Percentiles rank a stretch among this genome's conserved stretches.
Evolutionary conservation across 176 grass and related monocot genomes (phyloP).

Genomic region (Pontederia crassipes): DNA sequence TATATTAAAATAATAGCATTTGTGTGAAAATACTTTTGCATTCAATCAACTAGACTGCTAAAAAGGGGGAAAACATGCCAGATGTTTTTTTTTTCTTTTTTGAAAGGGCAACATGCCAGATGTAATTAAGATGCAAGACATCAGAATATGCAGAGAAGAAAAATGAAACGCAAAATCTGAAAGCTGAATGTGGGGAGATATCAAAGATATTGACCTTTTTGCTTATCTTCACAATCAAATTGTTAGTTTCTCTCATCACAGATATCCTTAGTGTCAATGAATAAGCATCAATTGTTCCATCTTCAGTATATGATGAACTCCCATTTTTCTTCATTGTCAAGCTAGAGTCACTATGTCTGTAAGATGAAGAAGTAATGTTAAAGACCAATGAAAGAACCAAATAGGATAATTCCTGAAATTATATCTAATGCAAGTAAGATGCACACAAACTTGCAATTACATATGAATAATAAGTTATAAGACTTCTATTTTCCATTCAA

Average conservation of each 20-base stretch:
- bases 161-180: background rate
- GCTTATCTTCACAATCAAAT: conserved; percentile 76
- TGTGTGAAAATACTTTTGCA: too few species aligned
- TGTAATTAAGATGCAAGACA: background rate
- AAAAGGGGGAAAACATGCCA: too few species aligned
- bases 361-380: conserved; percentile 8
- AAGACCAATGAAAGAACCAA: conserved; percentile 13
- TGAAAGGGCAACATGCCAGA: too few species aligned
- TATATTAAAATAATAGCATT: too few species aligned
- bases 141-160: background rate
- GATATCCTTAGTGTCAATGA: conserved; percentile 82
- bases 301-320: conserved; percentile 15
- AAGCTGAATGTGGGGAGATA: background rate
- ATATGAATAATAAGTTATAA: too few species aligned
- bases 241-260: conserved; percentile 56
- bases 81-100: too few species aligned
- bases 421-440: too few species aligned
- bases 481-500: too few species aligned
- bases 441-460: too few species aligned
- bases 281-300: conserved; percentile 50
- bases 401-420: background rate
- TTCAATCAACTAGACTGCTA: too few species aligned
- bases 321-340: conserved; percentile 42
- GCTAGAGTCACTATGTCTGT: conserved; percentile 43
- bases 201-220: conserved; percentile 47